These are phyloP conservation scores for Zasmidium citrigriseum DNA, from an alignment of 2,329 filamentous ascomycete species.

Conservation along the genomic window DNA sequence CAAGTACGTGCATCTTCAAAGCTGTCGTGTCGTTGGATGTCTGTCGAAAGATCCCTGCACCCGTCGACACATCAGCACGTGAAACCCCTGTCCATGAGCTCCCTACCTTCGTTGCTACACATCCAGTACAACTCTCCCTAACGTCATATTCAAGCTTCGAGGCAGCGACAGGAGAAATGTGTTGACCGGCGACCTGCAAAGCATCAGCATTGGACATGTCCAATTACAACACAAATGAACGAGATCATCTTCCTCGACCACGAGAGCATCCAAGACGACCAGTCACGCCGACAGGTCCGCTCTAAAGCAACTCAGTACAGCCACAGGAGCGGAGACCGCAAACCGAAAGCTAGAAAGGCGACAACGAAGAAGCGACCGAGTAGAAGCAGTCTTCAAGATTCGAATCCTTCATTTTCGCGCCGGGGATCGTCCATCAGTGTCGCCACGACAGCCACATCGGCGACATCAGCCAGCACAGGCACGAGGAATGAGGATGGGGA, in stretches of 20 bases:
- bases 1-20: too few species aligned
- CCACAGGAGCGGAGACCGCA: conserved; percentile 7
- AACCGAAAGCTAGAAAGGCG: conserved; percentile 6
- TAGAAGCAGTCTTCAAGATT: background rate
- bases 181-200: too few species aligned
- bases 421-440: background rate
- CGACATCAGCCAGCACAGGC: background rate
- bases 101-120: too few species aligned
- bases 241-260: conserved; percentile 8
- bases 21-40: too few species aligned
- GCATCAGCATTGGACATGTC: conserved; percentile 2
- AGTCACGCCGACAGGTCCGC: conserved; percentile 8
- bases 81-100: too few species aligned
- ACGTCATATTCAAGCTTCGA: too few species aligned
- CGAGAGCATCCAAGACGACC: conserved; percentile 1
- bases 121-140: too few species aligned
- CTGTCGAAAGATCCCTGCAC: too few species aligned
- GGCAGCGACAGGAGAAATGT: too few species aligned
- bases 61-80: too few species aligned
- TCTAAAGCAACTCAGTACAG: conserved; percentile 13
- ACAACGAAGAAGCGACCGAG: background rate
- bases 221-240: background rate
- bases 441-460: background rate
- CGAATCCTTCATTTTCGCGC: background rate
- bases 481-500: background rate